Evolutionary conservation across 108 stramenopile species (phyloP).

Genomic region (Aurantiochytrium sp.): DNA sequence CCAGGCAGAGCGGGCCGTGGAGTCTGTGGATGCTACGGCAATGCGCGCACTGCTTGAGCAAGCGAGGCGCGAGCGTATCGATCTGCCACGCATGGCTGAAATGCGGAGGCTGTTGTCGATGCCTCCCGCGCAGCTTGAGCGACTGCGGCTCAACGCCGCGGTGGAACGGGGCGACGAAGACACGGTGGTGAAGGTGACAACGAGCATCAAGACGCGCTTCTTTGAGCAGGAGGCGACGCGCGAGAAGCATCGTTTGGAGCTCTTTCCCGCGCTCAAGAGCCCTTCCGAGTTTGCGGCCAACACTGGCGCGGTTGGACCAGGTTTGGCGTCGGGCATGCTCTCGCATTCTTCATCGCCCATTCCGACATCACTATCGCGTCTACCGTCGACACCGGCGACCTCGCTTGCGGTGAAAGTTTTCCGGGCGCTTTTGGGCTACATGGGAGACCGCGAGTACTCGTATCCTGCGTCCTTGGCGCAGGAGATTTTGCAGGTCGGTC

Average conservation of each 20-base stretch:
- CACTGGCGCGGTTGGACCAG: neutral
- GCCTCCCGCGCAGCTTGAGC: neutral
- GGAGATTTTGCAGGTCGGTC: conserved; percentile 6
- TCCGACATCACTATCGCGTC: neutral
- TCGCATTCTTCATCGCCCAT: neutral
- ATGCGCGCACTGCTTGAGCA: neutral
- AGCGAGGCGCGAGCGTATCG: conserved; percentile 1
- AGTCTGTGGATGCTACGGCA: neutral
- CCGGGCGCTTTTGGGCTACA: conserved; percentile 8
- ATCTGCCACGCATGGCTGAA: neutral
- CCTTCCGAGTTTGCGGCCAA: neutral
- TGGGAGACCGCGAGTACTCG: conserved; percentile 9
- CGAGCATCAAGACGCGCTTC: neutral
- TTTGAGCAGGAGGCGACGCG: conserved; percentile 11
- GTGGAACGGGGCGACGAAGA: conserved; percentile 10
- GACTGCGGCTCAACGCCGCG: neutral
- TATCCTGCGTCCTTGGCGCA: neutral
- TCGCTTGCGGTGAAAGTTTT: conserved; percentile 19
- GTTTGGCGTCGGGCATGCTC: neutral
- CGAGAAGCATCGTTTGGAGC: neutral
- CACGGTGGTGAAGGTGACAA: neutral
- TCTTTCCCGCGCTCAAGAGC: conserved; percentile 15
- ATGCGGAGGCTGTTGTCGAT: neutral
- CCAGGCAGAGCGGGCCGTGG: neutral
- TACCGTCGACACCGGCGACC: neutral